Conservation (phyloP, 2,329 filamentous ascomycete species). For the Ophiostoma triangulosporum region DNA sequence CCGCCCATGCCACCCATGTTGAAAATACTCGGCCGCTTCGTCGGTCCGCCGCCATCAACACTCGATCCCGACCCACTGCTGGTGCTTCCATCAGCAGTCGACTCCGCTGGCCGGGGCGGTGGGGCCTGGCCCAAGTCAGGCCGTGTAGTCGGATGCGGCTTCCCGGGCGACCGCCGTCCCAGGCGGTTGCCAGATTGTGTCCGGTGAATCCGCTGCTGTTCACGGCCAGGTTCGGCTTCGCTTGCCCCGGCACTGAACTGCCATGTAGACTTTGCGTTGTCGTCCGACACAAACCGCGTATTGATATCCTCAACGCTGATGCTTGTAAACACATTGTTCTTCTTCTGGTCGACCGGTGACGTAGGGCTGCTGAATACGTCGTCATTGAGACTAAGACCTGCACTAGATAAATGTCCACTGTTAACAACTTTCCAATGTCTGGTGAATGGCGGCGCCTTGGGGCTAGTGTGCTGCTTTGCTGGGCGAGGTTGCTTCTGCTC, state of each 20-base stretch:
- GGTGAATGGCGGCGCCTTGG: background rate
- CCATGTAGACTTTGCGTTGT: constrained; percentile 29
- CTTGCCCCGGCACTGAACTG: constrained; percentile 38
- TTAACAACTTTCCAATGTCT: constrained; percentile 7
- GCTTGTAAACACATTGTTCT: constrained; percentile 26
- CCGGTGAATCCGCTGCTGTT: constrained; percentile 21
- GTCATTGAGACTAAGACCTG: constrained; percentile 33
- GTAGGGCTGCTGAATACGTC: constrained; percentile 25
- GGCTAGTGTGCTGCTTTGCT: background rate
- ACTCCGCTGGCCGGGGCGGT: background rate
- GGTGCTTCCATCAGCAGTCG: constrained; percentile 8
- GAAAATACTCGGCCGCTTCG: background rate
- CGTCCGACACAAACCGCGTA: constrained; percentile 42
- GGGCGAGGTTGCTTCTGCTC: background rate
- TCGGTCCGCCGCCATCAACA: background rate
- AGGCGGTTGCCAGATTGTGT: constrained; percentile 28
- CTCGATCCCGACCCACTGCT: constrained; percentile 4
- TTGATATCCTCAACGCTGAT: constrained; percentile 47
- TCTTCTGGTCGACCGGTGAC: constrained; percentile 7
- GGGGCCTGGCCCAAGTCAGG: constrained; percentile 2
- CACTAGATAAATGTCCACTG: constrained; percentile 28
- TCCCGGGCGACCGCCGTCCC: constrained; percentile 24
- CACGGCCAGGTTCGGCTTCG: constrained; percentile 14
- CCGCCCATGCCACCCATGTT: background rate
- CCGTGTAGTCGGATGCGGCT: constrained; percentile 2